Evolutionary conservation across 345 rosid species (phyloP).

Genomic region (Pistacia vera): DNA sequence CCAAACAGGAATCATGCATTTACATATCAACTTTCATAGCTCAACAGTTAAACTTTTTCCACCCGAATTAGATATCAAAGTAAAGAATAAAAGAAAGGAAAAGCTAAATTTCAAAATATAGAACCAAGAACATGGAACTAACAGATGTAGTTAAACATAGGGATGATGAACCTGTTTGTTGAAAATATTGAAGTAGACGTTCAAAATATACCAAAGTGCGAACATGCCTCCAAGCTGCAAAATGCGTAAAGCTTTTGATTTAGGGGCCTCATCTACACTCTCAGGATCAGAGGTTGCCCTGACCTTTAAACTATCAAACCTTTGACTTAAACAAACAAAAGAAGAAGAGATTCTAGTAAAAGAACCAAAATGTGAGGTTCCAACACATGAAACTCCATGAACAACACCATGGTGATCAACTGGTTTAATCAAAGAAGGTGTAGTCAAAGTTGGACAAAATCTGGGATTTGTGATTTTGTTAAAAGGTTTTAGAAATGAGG

Average conservation of each 20-base stretch:
- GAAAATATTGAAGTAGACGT: slow-evolving; percentile 73
- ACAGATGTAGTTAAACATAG: no score
- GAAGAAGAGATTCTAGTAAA: slow-evolving; percentile 10
- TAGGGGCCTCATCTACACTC: slow-evolving; percentile 27
- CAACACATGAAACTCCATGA: slow-evolving; percentile 12
- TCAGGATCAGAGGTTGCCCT: slow-evolving; percentile 50
- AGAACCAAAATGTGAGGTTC: not conserved
- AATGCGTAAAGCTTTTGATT: slow-evolving; percentile 24
- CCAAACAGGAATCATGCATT: not conserved
- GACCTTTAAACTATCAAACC: slow-evolving; percentile 33
- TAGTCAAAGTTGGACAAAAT: not conserved
- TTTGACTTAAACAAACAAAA: slow-evolving; percentile 18
- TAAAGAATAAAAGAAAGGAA: not conserved
- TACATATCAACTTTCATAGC: not conserved
- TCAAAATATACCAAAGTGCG: slow-evolving; percentile 68
- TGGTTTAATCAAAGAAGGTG: slow-evolving; percentile 21
- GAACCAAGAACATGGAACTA: slow-evolving; percentile 1
- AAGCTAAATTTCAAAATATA: no score
- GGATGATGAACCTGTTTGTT: slow-evolving; percentile 63
- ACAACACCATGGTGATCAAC: not conserved
- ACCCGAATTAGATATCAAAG: not conserved
- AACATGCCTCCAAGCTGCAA: slow-evolving; percentile 60
- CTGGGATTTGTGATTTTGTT: slow-evolving; percentile 11
- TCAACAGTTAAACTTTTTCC: not conserved
- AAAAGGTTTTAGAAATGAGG: slow-evolving; percentile 26